Evolutionary conservation across 148 eudicot species (phyloP), one percentile per base, ranked within the genome.

Genomic region (Beta vulgaris): DNA sequence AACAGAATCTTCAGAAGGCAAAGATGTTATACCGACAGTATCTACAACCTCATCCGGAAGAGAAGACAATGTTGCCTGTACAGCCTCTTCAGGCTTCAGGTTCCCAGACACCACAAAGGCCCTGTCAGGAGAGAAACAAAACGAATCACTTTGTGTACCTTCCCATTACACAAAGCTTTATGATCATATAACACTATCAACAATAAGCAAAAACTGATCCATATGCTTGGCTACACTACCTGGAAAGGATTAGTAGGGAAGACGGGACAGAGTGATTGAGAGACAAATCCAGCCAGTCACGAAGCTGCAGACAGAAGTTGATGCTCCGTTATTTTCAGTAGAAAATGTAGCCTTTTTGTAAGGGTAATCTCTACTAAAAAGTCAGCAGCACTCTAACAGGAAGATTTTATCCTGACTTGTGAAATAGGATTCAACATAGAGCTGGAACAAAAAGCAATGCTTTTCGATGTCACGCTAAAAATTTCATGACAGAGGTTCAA

Each of bases 1-100:
- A 76, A 92, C 84, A 77, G 94, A 82, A 90, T 91, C 97, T 84
- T 88, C 94, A 72, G 97, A 92, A 43, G 91, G 92, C 76, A 92
- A 81, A 74, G 92, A 75, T 36, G 94, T 88, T 66, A 88, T 77
- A 72, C 89, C 90, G 73, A 92, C 92, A 80, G 92, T 90, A 71
- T 92, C 97, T 68, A 92, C 97, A 65, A 92, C 91, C 81, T 90
- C 94, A 81, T 92, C 97, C 59, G 97, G 97, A 53, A 92, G 89
- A 73, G 94, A 92, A 39, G 97, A 92, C 80, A 92, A 80, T 48
- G 97, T 92, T 79, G 97, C 94, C 79, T 79, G 80, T 68, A 92
- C 90, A 69, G 86, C 90, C 84, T 92, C 92, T 82, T 90, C 97
- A 35, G 92, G 97, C 83, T 68, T 90, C 57, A 91, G 62, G 66